Conservation (phyloP, 2,329 filamentous ascomycete genomes). For the Arthroderma sp. region DNA sequence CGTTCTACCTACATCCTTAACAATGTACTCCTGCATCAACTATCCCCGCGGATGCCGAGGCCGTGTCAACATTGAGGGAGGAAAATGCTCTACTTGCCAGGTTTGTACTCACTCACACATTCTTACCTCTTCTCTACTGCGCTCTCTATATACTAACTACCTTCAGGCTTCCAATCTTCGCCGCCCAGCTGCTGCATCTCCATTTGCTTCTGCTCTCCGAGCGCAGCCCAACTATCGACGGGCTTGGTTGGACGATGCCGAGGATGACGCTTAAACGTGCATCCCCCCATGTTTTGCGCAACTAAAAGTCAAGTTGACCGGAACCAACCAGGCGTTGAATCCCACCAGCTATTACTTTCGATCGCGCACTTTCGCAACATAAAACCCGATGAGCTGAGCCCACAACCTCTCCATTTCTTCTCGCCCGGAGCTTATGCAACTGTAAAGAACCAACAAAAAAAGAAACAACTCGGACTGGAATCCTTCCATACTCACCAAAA, state of each 20-base stretch:
- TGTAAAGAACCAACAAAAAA: no score
- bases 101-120: slow-evolving; percentile 20
- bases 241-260: slow-evolving; percentile 6
- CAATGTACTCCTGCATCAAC: slow-evolving; percentile 36
- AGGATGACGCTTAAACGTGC: background rate
- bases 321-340: no score
- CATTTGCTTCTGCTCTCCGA: slow-evolving; percentile 19
- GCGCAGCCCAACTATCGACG: slow-evolving; percentile 9
- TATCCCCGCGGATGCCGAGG: slow-evolving; percentile 36
- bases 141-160: slow-evolving; percentile 12
- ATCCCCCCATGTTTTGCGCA: background rate
- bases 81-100: slow-evolving; percentile 32
- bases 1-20: slow-evolving; percentile 4
- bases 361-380: no score
- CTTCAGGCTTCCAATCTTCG: slow-evolving; percentile 25
- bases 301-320: background rate
- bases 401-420: no score
- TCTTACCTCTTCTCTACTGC: background rate
- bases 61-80: slow-evolving; percentile 30
- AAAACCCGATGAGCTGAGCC: no score
- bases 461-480: slow-evolving; percentile 6
- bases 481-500: slow-evolving; percentile 2
- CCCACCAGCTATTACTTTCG: no score
- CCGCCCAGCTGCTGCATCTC: slow-evolving; percentile 25
- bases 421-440: no score